A percentile compares a stretch with the other conserved stretches of the same genome.
phyloP scores from a whole-genome alignment of 345 rosid species.

The Boechera retrofracta region DNA sequence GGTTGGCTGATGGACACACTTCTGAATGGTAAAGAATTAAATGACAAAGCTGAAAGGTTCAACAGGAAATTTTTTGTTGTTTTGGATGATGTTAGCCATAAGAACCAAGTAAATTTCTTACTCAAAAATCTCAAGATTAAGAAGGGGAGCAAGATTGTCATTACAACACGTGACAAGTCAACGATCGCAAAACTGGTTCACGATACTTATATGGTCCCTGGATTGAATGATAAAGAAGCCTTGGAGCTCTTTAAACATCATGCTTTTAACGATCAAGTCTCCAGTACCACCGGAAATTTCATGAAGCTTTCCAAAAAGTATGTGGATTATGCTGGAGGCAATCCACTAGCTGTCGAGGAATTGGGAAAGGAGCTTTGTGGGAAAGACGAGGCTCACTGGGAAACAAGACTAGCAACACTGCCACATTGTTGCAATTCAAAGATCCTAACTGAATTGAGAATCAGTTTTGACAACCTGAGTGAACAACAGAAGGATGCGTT shows the following conservation, averaged over 20 bases:
- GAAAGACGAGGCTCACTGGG: conserved; percentile 14
- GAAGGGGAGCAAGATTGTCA: conserved; percentile 31
- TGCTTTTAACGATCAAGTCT: not conserved
- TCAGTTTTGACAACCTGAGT: conserved; percentile 39
- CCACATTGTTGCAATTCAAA: not conserved
- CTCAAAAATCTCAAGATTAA: not conserved
- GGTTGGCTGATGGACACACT: not conserved
- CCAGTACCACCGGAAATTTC: not conserved
- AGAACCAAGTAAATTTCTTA: not conserved
- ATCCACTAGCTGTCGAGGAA: conserved; percentile 44
- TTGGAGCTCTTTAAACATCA: conserved; percentile 2
- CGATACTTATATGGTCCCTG: not conserved
- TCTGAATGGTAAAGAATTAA: not conserved
- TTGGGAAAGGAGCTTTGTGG: conserved; percentile 27
- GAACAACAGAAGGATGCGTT: conserved; percentile 28
- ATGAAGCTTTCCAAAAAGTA: not conserved
- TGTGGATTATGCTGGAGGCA: conserved; percentile 36
- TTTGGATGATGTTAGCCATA: conserved; percentile 12
- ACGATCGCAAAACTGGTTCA: not conserved
- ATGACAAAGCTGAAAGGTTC: not conserved
- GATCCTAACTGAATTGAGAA: not conserved
- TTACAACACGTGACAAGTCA: conserved; percentile 31
- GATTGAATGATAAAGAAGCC: conserved; percentile 10
- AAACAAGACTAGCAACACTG: not conserved
- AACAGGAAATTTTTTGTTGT: not conserved